Conservation (phyloP, 2,329 filamentous ascomycete species). For the Ceratocystis papillata region DNA sequence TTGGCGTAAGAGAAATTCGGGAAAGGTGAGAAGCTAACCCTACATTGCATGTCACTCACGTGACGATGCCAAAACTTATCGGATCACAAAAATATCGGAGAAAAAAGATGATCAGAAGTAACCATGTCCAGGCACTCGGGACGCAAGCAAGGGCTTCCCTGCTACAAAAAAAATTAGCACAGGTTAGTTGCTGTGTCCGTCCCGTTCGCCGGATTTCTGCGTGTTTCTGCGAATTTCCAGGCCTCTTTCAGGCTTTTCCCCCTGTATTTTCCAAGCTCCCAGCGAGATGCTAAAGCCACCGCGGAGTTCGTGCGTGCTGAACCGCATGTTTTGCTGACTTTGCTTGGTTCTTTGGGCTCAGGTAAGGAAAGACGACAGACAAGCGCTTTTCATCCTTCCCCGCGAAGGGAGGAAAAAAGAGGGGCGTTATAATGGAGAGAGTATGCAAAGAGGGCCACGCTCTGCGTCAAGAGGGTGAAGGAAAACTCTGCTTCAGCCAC, state of each 20-base stretch:
- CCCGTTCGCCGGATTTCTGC: no score
- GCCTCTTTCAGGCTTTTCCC: not conserved
- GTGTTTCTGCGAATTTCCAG: not conserved
- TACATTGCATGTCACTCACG: not conserved
- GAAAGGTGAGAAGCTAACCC: not conserved
- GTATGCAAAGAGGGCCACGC: not conserved
- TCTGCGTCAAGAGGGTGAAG: no score
- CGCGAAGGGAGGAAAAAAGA: not conserved
- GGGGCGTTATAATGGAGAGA: not conserved
- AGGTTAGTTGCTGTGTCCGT: no score
- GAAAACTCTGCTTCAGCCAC: not conserved
- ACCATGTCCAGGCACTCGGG: slow-evolving; percentile 11
- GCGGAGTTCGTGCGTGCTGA: not conserved
- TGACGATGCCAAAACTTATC: not conserved
- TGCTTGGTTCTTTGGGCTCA: not conserved
- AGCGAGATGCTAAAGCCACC: not conserved
- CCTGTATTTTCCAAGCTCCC: not conserved
- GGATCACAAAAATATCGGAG: not conserved
- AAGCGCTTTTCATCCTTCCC: not conserved
- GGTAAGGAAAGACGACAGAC: not conserved
- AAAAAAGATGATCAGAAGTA: not conserved
- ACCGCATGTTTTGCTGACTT: not conserved
- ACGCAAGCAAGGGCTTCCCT: not conserved
- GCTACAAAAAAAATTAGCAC: not conserved
- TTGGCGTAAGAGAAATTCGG: not conserved